A percentile compares a stretch with the other conserved stretches of the same genome.
Evolutionary conservation across 768 basidiomycete species (phyloP).

Genomic region (Calocera viscosa): DNA sequence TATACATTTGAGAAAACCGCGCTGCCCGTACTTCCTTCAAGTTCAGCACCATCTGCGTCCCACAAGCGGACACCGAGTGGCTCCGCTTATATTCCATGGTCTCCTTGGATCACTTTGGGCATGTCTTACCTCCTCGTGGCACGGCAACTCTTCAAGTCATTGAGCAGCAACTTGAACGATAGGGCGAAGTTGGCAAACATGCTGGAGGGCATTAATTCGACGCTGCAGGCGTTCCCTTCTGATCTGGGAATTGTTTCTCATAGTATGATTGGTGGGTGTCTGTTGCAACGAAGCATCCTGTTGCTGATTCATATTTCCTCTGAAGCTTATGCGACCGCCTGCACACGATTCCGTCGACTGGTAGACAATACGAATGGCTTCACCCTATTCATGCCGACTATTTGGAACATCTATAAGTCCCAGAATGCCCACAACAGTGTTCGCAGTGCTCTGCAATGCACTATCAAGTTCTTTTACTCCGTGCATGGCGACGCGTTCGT

Average conservation of each 20-base stretch:
- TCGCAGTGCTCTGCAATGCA: conserved; percentile 55
- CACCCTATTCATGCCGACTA: conserved; percentile 57
- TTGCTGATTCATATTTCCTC: conserved; percentile 11
- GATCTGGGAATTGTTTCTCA: conserved; percentile 70
- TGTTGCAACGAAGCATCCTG: not conserved
- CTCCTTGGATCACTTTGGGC: conserved; percentile 36
- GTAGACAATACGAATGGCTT: conserved; percentile 63
- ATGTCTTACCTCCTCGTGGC: conserved; percentile 57
- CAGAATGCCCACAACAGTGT: conserved; percentile 46
- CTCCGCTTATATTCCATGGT: not conserved
- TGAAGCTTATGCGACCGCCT: conserved; percentile 58
- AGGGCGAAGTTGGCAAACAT: conserved; percentile 52
- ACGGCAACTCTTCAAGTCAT: conserved; percentile 56
- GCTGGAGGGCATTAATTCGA: conserved; percentile 58
- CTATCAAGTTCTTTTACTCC: conserved; percentile 57
- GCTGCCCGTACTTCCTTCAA: not conserved
- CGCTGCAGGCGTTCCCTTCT: conserved; percentile 53
- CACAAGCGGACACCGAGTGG: not conserved
- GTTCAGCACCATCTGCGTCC: not conserved
- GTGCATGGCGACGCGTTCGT: conserved; percentile 60
- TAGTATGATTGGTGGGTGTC: conserved; percentile 49
- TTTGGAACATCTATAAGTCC: conserved; percentile 60
- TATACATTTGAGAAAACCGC: conserved; percentile 6
- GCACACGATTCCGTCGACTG: conserved; percentile 62
- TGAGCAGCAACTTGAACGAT: conserved; percentile 60